Evolutionary conservation across 805 yeast species (phyloP), one percentile per base, ranked within the genome.

Genomic region (Saccharomycopsis schoenii): DNA sequence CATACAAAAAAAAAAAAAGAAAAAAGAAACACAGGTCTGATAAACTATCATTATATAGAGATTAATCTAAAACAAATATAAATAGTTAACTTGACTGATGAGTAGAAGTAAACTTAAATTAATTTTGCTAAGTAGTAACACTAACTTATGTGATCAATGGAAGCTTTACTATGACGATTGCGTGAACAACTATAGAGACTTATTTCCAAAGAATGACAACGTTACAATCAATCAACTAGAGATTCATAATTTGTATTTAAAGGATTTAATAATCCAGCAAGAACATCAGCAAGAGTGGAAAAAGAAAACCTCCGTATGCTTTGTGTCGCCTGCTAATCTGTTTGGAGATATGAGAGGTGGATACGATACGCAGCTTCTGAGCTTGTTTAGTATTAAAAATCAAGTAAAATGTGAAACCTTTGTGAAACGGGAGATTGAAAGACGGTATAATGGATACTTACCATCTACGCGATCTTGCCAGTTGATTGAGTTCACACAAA

Each of bases 291-390:
- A 21, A 47, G 52, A 15, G 17, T 1, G 40, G 21, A n/a, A 14
- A 24, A 21, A 24, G 37, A 14, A 12, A 3, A 43, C 24, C 21
- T 19, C 39, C n/a, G 25, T 55, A 6, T 62, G 64, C 47, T 57
- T 62, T 55, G 64, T 62, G n/a, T 60, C 64, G 1, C 62, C 64
- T 9, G 62, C 60, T 12, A 62, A 62, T 56, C 60, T 62, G 14
- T 62, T 60, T 29, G 64, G 61, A 10, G 52, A 56, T 19, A 62
- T 62, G 64, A 56, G 54, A 52, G 64, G 62, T 10, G 64, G 64
- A 8, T 59, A 59, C 41, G 64, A 62, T 51, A 42, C 60, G 1
- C 51, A 57, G 21, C 52, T 61, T 62, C 39, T 25, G 54, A 34
- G 14, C 17, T 25, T 59, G 47, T 58, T 58, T 57, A 50, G 56